phyloP scores from a whole-genome alignment of 768 basidiomycete genomes.

The Mycena kentingensis region DNA sequence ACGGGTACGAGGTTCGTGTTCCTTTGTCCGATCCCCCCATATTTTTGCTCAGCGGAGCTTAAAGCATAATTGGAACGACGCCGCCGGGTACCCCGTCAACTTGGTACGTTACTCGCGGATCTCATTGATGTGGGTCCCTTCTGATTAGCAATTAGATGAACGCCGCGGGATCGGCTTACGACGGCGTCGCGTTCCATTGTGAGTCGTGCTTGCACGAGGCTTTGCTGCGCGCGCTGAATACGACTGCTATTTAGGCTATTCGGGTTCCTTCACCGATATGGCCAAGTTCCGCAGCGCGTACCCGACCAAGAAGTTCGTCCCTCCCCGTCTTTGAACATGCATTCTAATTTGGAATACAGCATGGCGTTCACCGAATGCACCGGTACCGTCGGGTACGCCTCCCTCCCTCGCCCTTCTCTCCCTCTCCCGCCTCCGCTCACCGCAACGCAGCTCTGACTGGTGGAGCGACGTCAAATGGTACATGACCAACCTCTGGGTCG shows the following conservation, averaged over 20 bases:
- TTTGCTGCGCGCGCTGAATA: no score
- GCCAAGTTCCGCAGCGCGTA: constrained; percentile 11
- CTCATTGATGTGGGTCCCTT: background rate
- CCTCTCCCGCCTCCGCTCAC: no score
- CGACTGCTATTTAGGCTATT: no score
- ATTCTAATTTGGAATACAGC: no score
- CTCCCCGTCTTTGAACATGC: no score
- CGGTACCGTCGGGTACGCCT: constrained; percentile 18
- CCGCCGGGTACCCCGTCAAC: constrained; percentile 61
- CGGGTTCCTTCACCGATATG: constrained; percentile 4
- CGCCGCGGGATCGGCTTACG: constrained; percentile 53
- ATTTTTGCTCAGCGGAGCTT: constrained; percentile 24
- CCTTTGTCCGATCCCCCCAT: background rate
- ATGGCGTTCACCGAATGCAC: constrained; percentile 18
- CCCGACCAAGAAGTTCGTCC: constrained; percentile 9
- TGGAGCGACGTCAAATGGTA: constrained; percentile 83
- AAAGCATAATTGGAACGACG: constrained; percentile 77
- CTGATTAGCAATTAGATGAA: constrained; percentile 43
- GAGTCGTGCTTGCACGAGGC: no score
- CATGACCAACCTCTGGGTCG: constrained; percentile 49
- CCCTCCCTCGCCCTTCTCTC: no score
- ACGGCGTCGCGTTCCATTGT: constrained; percentile 77
- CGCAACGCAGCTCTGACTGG: constrained; percentile 77
- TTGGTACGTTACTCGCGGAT: constrained; percentile 31
- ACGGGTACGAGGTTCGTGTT: constrained; percentile 44